phyloP scores from a whole-genome alignment of 495 filamentous ascomycete genomes.

The Clavariopsis aquatica region DNA sequence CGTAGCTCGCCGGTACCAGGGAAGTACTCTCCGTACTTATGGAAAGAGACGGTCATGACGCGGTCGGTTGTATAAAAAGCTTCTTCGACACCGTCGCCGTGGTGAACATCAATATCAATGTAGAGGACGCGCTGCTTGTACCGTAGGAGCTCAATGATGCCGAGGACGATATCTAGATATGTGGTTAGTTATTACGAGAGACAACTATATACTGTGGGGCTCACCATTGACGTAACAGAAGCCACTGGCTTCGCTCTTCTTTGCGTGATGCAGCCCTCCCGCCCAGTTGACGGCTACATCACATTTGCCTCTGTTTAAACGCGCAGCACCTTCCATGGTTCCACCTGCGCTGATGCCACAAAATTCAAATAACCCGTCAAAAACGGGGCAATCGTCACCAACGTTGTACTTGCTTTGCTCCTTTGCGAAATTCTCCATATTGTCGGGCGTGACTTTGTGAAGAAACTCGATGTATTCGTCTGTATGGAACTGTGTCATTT shows the following conservation, averaged over 20 bases:
- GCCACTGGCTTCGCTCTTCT: conserved; percentile 93
- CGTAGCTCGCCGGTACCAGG: conserved; percentile 94
- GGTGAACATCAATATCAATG: conserved; percentile 98
- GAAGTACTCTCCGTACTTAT: conserved; percentile 99
- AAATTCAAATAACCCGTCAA: conserved; percentile 97
- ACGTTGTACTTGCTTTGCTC: conserved; percentile 98
- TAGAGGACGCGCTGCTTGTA: conserved; percentile 93
- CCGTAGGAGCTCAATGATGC: conserved; percentile 91
- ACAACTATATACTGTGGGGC: no score
- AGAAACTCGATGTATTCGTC: conserved; percentile 99
- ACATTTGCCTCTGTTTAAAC: conserved; percentile 89
- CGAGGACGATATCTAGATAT: conserved; percentile 83
- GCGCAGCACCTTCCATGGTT: conserved; percentile 93
- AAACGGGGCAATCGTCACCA: conserved; percentile 96
- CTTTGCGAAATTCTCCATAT: conserved; percentile 91
- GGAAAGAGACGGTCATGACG: conserved; percentile 97
- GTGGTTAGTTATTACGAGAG: not conserved
- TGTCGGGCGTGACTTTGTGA: conserved; percentile 93
- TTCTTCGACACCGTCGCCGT: conserved; percentile 96
- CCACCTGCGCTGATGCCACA: conserved; percentile 97
- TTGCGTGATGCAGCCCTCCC: conserved; percentile 94
- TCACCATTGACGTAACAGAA: conserved; percentile 98
- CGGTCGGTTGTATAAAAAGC: conserved; percentile 97
- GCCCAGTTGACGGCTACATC: conserved; percentile 99
- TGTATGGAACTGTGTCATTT: conserved; percentile 99